Evolutionary conservation across 331 rosid genomes (phyloP), one percentile per base, ranked within the genome.

Genomic region (Telfairia occidentalis): DNA sequence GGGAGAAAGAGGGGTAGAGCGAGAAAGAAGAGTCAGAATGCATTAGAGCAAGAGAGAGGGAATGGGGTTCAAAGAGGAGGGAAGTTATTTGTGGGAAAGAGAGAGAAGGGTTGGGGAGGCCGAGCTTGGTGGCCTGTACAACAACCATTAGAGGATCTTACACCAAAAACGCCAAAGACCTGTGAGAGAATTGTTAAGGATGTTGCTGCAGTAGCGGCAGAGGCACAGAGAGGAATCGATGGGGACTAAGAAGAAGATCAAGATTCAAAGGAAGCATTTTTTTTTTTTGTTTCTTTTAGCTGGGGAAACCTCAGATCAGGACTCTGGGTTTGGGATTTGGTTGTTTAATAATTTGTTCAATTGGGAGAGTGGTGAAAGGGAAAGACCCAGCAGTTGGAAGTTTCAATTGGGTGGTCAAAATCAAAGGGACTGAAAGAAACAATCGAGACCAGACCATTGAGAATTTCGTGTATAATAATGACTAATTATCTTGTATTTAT

Each of bases 21-120:
- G 97, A 89, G 61, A 94, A 49, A 5, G 97, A 87, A 10, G 98
- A 88, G 76, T 94, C 97, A 64, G 96, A 84, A 83, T 94, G 91
- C 81, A 87, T 83, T 4, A 94, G 94, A 59, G 98, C 91, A 11
- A 91, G 92, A n/a, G 97, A 88, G 52, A 80, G 92, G 23, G 97
- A 89, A 67, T 63, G 53, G 65, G 97, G 91, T 42, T 94, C 98
- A 65, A 89, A 89, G 84, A 86, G 92, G 60, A 91, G 54, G 24
- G 97, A 89, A 71, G 89, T 48, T 28, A 85, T 69, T 78, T 63
- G 82, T 2, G 86, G 85, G 12, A 92, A 85, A 10, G 89, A 85
- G 79, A 87, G 83, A 40, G 91, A 86, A 35, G 89, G 87, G 76
- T 74, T 83, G 74, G 96, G 92, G 53, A 90, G 92, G 71, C 76